Evolutionary conservation across 2,329 filamentous ascomycete species (phyloP).

Genomic region (Aspergillus sp.): DNA sequence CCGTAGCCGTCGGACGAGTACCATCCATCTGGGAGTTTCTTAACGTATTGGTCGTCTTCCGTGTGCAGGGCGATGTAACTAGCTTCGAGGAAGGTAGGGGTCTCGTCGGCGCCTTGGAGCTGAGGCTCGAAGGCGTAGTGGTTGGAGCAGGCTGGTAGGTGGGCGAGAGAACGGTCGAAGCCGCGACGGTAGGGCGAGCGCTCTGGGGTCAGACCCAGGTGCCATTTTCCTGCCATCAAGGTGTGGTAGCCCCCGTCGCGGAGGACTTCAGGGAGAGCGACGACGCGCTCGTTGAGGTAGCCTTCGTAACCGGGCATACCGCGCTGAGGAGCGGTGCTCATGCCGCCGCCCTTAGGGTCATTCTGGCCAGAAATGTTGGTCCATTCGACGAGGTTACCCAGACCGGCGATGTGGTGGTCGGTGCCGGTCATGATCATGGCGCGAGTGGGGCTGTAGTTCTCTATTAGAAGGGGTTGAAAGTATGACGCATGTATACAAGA

Average conservation of each 20-base stretch:
- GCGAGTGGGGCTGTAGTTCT: constrained; percentile 51
- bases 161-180: constrained; percentile 61
- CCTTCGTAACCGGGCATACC: constrained; percentile 65
- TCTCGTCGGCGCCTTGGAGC: constrained; percentile 43
- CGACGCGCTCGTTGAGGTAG: constrained; percentile 63
- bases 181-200: constrained; percentile 58
- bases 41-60: constrained; percentile 48
- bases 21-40: constrained; percentile 53
- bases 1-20: constrained; percentile 58
- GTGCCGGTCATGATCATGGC: constrained; percentile 69
- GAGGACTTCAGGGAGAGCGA: constrained; percentile 59
- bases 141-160: constrained; percentile 62
- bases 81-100: constrained; percentile 44
- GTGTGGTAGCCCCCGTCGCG: constrained; percentile 62
- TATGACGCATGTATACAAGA: background rate
- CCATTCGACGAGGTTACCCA: constrained; percentile 63
- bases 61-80: constrained; percentile 49
- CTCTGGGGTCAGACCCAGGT: constrained; percentile 61
- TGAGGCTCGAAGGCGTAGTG: constrained; percentile 58
- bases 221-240: constrained; percentile 65
- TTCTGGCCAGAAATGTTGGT: constrained; percentile 57
- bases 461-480: background rate
- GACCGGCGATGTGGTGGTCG: constrained; percentile 56
- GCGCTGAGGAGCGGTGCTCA: constrained; percentile 56
- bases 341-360: constrained; percentile 53